A percentile compares a stretch with the other conserved stretches of the same genome.
phyloP scores from a whole-genome alignment of 2,329 filamentous ascomycete species.

The Diaporthe citriasiana region DNA sequence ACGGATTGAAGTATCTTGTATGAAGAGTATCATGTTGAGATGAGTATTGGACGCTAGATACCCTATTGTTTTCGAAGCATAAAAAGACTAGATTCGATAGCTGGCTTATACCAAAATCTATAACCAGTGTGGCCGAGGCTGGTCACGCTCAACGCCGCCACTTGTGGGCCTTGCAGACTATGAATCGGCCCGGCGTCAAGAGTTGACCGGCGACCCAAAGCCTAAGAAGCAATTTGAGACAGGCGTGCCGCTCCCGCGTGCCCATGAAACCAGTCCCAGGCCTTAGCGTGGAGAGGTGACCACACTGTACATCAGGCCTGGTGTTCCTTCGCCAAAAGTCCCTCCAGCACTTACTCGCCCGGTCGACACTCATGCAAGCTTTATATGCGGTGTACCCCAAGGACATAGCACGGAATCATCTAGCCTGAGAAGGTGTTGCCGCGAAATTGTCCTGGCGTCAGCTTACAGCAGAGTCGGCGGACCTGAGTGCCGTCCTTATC shows the following conservation, averaged over 20 bases:
- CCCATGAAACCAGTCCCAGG: constrained; percentile 13
- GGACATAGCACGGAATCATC: constrained; percentile 22
- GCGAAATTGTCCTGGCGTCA: constrained; percentile 10
- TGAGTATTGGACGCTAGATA: constrained; percentile 21
- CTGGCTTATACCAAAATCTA: neutral
- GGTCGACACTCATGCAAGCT: constrained; percentile 38
- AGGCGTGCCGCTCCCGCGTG: constrained; percentile 11
- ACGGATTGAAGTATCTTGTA: constrained; percentile 39
- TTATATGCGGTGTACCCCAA: constrained; percentile 36
- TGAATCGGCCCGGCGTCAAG: constrained; percentile 8
- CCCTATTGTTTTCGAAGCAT: constrained; percentile 15
- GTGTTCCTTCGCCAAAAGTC: constrained; percentile 24
- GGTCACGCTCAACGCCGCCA: neutral
- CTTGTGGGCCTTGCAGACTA: constrained; percentile 3
- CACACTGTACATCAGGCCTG: constrained; percentile 28
- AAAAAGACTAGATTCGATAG: neutral
- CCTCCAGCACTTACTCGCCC: constrained; percentile 21
- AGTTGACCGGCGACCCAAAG: constrained; percentile 10
- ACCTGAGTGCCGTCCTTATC: constrained; percentile 3
- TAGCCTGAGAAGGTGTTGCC: constrained; percentile 19
- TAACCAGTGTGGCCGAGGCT: neutral
- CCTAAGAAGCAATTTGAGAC: constrained; percentile 25
- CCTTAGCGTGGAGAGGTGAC: constrained; percentile 22
- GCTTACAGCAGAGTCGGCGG: constrained; percentile 20
- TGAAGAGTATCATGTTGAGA: neutral